These are phyloP conservation scores for Aspergillus funiculosus DNA, from an alignment of 495 filamentous ascomycete species.

Conservation along the genomic window DNA sequence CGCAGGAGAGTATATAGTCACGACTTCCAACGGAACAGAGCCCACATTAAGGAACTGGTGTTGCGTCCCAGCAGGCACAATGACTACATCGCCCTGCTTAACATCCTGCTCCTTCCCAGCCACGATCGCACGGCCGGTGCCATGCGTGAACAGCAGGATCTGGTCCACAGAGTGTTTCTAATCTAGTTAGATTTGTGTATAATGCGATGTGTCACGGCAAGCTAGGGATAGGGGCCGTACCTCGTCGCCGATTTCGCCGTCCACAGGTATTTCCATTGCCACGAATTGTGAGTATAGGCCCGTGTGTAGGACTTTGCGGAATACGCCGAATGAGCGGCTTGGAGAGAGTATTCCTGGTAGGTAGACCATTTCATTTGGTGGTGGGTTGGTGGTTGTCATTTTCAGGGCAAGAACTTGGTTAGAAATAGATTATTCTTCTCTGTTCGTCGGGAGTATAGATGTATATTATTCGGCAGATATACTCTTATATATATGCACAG, in stretches of 20 bases:
- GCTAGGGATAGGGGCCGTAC: conserved; percentile 22
- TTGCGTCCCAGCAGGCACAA: conserved; percentile 60
- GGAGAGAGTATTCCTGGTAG: conserved; percentile 49
- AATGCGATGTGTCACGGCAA: not conserved
- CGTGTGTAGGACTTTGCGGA: conserved; percentile 57
- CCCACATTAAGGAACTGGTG: conserved; percentile 63
- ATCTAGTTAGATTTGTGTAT: not conserved
- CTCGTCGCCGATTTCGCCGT: conserved; percentile 62
- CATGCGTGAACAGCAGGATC: conserved; percentile 57
- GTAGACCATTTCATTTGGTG: conserved; percentile 53
- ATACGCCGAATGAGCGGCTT: conserved; percentile 50
- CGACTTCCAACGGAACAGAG: conserved; percentile 46
- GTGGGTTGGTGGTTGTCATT: conserved; percentile 34
- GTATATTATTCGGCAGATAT: too few relatives aligned
- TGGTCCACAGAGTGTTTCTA: conserved; percentile 54
- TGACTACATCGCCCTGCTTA: conserved; percentile 54
- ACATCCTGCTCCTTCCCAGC: conserved; percentile 54
- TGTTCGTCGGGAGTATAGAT: too few relatives aligned
- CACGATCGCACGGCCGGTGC: conserved; percentile 51
- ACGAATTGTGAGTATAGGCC: conserved; percentile 59
- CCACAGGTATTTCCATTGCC: conserved; percentile 57
- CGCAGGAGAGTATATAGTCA: conserved; percentile 58
- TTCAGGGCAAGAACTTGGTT: not conserved
- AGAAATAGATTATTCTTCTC: not conserved
- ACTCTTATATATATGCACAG: too few relatives aligned